Conservation (phyloP, 495 filamentous ascomycete genomes). For the Penicillium waksmanii region DNA sequence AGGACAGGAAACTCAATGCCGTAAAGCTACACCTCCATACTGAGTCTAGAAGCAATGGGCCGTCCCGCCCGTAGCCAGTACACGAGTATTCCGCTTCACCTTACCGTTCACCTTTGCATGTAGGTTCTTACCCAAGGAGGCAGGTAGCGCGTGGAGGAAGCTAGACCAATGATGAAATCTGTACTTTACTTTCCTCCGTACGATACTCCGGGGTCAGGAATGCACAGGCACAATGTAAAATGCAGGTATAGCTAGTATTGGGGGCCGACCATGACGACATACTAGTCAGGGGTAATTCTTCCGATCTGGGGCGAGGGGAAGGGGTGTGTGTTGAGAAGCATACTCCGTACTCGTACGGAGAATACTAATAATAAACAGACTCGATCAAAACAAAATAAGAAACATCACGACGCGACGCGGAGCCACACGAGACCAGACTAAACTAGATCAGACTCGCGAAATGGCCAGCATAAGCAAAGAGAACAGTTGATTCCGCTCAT, state of each 20-base stretch:
- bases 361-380: not conserved
- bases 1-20: not conserved
- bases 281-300: slow-evolving; percentile 6
- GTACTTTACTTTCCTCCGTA: not conserved
- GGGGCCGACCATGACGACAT: not conserved
- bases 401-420: not conserved
- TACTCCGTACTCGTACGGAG: no score
- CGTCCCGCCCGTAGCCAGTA: slow-evolving; percentile 2
- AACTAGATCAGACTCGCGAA: not conserved
- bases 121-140: slow-evolving; percentile 1
- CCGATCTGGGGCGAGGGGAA: not conserved
- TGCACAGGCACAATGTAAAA: not conserved
- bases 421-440: not conserved
- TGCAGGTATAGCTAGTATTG: no score
- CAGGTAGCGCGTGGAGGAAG: slow-evolving; percentile 1
- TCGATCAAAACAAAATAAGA: slow-evolving; percentile 1
- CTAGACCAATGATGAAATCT: slow-evolving; percentile 3
- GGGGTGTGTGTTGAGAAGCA: not conserved
- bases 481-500: not conserved
- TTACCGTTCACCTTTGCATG: not conserved
- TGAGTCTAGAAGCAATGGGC: slow-evolving; percentile 6
- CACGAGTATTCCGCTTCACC: not conserved
- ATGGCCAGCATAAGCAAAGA: not conserved
- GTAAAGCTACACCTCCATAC: not conserved
- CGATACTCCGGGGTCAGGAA: not conserved